Conservation (phyloP, 129 eudicot genomes). For the Glebionis coronaria region DNA sequence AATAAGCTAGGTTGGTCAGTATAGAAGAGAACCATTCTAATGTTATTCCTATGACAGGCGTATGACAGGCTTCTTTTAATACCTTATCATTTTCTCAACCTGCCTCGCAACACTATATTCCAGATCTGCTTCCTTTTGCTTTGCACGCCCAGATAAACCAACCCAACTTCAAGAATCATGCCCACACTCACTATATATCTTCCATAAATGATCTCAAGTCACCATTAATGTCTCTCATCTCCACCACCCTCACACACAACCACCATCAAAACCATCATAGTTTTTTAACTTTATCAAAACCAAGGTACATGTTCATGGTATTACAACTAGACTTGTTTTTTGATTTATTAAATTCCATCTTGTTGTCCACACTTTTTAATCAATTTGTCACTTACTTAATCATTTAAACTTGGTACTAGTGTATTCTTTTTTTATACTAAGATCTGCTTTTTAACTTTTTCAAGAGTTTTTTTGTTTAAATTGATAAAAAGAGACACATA, state of each 20-base stretch:
- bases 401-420: neutral
- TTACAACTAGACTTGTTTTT: neutral
- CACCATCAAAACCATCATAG: neutral
- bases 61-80: slow-evolving; percentile 24
- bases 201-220: neutral
- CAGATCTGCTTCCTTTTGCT: slow-evolving; percentile 98
- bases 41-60: too few species aligned
- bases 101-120: slow-evolving; percentile 99
- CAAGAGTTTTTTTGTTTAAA: neutral
- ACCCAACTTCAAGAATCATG: too few species aligned
- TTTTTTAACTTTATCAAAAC: neutral
- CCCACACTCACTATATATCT: neutral
- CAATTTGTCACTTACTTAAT: neutral
- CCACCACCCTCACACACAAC: neutral
- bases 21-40: slow-evolving; percentile 96
- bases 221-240: neutral
- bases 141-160: slow-evolving; percentile 90
- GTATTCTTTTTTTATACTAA: slow-evolving; percentile 18
- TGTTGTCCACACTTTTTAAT: neutral
- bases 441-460: slow-evolving; percentile 23
- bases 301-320: neutral
- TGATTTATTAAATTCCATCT: neutral
- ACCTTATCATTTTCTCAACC: slow-evolving; percentile 99
- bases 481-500: neutral
- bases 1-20: slow-evolving; percentile 95